Evolutionary conservation across 2,329 filamentous ascomycete species (phyloP), one percentile per base, ranked within the genome.

Genomic region (Penicillium sp.): DNA sequence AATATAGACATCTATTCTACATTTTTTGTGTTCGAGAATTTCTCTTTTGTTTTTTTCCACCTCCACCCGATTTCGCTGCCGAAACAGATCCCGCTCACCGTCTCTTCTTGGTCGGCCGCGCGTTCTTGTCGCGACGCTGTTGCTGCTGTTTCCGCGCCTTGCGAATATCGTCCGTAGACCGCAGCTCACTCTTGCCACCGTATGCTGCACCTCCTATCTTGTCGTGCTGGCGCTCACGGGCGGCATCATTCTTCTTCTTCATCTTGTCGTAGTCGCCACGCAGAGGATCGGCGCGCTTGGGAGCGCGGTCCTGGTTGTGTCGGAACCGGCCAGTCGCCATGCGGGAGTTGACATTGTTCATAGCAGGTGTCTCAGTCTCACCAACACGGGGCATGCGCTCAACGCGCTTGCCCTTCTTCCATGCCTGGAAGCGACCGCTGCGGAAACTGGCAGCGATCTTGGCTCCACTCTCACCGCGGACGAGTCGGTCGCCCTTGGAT

Each of bases 361-460:
- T 53, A 7, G 67, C 61, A 75, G 73, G 62, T 76, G 81, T 63
- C 60, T 97, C 94, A 42, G 82, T 73, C 74, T 97, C 93, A 59
- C 95, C 94, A 32, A 92, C 88, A 41, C 88, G 83, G 9, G 92
- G 92, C 68, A 96, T 75, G 16, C 86, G 83, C 53, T 86, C 85
- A 44, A 97, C 79, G 61, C 90, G 89, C 77, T 97, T 90, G 18
- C 88, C 85, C 70, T 89, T 91, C 72, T 88, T 89, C 95, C 94
- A 99, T 61, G 83, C 85, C 70, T 97, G 92, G 77, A 96, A 99
- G 43, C 93, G 87, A 34, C 95, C 94, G 72, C 88, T 92, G 70
- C 93, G 88, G 84, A 99, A 97, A 56, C 83, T 88, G 43, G 94
- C 92, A 1, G 94, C 91, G 65, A 99, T 97, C 80, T 97, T 97